Conservation (phyloP, 768 basidiomycete species). For the Agaricus subrufescens region DNA sequence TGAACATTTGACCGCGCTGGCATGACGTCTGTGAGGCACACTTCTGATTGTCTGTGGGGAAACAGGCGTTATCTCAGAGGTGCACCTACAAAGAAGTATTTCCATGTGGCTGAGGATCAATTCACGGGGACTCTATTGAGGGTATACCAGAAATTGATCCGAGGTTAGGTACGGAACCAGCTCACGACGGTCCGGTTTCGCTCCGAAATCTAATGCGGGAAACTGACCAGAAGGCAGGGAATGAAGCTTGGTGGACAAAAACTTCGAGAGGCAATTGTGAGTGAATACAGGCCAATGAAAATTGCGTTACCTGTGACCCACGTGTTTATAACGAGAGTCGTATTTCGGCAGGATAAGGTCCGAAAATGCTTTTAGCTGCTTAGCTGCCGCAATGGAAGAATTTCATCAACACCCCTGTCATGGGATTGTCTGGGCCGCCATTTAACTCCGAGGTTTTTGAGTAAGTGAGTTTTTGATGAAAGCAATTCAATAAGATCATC, state of each 20-base stretch:
- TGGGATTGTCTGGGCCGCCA: background rate
- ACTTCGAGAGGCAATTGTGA: too few species aligned
- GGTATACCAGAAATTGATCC: slow-evolving; percentile 7
- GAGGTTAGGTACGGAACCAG: background rate
- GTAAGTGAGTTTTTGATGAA: background rate
- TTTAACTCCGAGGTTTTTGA: background rate
- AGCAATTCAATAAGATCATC: too few species aligned
- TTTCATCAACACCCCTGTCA: background rate
- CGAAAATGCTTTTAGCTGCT: background rate
- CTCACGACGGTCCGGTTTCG: slow-evolving; percentile 2
- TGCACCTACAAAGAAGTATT: too few species aligned
- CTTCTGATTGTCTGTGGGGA: background rate
- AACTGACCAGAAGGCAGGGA: too few species aligned
- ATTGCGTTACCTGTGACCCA: too few species aligned
- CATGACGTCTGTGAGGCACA: background rate
- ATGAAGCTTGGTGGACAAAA: too few species aligned
- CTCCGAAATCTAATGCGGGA: background rate
- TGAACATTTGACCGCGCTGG: too few species aligned
- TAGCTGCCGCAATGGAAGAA: background rate
- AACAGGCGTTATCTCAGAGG: background rate
- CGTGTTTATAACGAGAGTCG: too few species aligned
- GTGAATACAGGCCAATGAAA: too few species aligned
- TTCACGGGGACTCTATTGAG: background rate
- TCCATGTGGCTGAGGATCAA: background rate
- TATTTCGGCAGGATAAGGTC: too few species aligned